Evolutionary conservation across 2,329 filamentous ascomycete species (phyloP), one percentile per base, ranked within the genome.

Genomic region (Ophiostoma tasmaniense): DNA sequence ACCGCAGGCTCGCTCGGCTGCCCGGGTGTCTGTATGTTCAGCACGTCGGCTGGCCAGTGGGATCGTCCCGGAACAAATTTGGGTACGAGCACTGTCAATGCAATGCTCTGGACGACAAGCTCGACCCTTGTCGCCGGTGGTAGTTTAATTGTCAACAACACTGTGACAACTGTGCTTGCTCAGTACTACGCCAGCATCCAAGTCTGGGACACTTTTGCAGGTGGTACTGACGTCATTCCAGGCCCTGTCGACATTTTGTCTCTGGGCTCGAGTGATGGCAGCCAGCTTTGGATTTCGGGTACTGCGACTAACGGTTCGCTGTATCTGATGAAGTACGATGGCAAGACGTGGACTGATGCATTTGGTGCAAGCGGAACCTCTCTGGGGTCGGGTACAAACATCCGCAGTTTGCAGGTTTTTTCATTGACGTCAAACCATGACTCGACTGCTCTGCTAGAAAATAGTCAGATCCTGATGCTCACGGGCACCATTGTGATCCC

Each of bases 301-400:
- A 88, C 85, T 7, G 71, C 74, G 14, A n/a, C 61, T 1, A 88
- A 90, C 75, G 88, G 87, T 28, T 88, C 89, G 0, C 82, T 88
- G 35, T 98, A 90, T 78, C 80, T 99, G 64, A 89, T 93, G 81
- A 93, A 93, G 76, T 96, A 90, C 75, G 87, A 96, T 75, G 90
- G 90, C 50, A 82, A 82, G 50, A 83, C 83, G 55, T 97, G 92
- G 88, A 69, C 67, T 14, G 72, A 73, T 35, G 72, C 71, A 2
- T 22, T 72, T 11, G 83, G 83, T 64, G 82, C 87, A 10, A 85
- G 89, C n/a, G 82, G 84, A 3, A 80, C 87, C 66, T 79, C 83
- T 2, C 86, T 98, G 28, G 86, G 85, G 11, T 76, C 82, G 1
- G 84, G 84, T 25, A 93, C 92, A 1, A 81, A 83, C 25, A 89